Evolutionary conservation across 208 protist species (phyloP).

Genomic region (Angomonas deanei): DNA sequence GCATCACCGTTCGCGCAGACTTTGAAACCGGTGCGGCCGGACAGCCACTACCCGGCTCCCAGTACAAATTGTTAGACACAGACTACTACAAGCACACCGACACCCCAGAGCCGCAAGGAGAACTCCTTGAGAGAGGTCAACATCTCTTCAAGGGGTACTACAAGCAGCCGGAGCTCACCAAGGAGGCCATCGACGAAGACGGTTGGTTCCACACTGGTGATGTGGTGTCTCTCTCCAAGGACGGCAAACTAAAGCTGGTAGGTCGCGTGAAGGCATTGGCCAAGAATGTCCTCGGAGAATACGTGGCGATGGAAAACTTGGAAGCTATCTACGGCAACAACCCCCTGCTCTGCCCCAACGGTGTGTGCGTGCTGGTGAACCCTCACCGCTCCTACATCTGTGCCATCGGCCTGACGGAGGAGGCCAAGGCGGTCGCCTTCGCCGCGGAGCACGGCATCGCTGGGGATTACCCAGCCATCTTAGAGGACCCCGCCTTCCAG

Average conservation of each 20-base stretch:
- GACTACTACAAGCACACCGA: slow-evolving; percentile 79
- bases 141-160: slow-evolving; percentile 90
- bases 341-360: slow-evolving; percentile 43
- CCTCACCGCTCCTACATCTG: slow-evolving; percentile 36
- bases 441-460: slow-evolving; percentile 27
- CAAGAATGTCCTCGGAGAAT: slow-evolving; percentile 90
- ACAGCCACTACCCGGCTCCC: slow-evolving; percentile 30
- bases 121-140: slow-evolving; percentile 73
- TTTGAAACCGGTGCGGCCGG: slow-evolving; percentile 39
- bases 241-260: slow-evolving; percentile 67
- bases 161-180: slow-evolving; percentile 82
- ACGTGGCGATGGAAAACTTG: slow-evolving; percentile 83
- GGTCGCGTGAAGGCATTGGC: slow-evolving; percentile 90
- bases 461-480: slow-evolving; percentile 24
- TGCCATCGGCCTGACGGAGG: slow-evolving; percentile 48
- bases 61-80: slow-evolving; percentile 89
- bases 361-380: slow-evolving; percentile 45
- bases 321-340: slow-evolving; percentile 68
- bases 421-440: slow-evolving; percentile 26
- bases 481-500: slow-evolving; percentile 28
- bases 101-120: slow-evolving; percentile 51
- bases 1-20: slow-evolving; percentile 44
- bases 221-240: slow-evolving; percentile 42
- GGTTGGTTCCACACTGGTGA: slow-evolving; percentile 90
- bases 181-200: slow-evolving; percentile 67